Evolutionary conservation across 495 filamentous ascomycete species (phyloP), one percentile per base, ranked within the genome.

Genomic region (Rostrohypoxylon terebratum): DNA sequence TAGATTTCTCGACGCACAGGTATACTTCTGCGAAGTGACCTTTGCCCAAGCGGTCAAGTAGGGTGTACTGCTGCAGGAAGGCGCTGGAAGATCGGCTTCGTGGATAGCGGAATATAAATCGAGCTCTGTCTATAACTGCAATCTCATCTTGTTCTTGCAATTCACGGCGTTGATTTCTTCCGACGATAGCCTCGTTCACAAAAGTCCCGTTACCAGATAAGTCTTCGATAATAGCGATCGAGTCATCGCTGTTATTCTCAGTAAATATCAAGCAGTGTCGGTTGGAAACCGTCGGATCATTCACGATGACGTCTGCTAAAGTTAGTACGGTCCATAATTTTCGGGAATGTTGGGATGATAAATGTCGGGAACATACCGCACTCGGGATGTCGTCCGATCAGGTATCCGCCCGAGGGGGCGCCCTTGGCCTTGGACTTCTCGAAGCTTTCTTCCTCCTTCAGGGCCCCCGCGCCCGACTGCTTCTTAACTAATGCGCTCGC

Each of bases 11-110:
- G 1, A 94, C 88, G 71, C 94, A 97, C 1, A 97, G 83, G 76
- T 94, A 96, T 11, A 99, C 96, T 9, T 94, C 93, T 47, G 96
- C 96, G 80, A 98, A 98, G 78, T 98, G 94, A 20, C 96, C 96
- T 79, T 97, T 97, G 64, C 96, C 96, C 13, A 99, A 89, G 78
- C 94, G 92, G 62, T 94, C 89, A 40, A 93, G 85, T 13, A 95
- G 87, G 10, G 87, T 90, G 77, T 96, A 99, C 72, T 97, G 93
- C 71, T 97, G 93, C 33, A 84, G 78, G 82, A 99, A 99, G 2
- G 84, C 89, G 75, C 90, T 93, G 23, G 90, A 88, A 31, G 90
- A 86, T 61, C 92, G 88, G 67, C 86, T 90, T 44, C 88, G 88
- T 14, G 96, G 94, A 71, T 98, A 97, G 21, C 92, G 87, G 82